A percentile compares a stretch with the other conserved stretches of the same genome.
These are phyloP conservation scores for Cyclotella baltica DNA, from an alignment of 108 stramenopile species.

Conservation along the genomic window DNA sequence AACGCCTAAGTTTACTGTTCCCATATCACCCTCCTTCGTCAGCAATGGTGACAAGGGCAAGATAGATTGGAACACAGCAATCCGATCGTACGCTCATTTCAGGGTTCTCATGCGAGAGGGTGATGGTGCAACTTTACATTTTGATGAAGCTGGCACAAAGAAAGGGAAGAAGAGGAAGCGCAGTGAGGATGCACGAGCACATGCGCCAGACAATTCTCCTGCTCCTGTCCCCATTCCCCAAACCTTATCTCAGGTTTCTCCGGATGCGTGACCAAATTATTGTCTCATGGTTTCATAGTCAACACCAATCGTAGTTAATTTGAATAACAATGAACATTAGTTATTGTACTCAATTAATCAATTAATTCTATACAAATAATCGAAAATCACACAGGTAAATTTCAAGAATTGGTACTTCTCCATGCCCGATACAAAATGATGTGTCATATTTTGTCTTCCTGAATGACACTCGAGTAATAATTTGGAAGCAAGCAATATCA, in stretches of 20 bases:
- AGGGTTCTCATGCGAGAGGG: slow-evolving; percentile 31
- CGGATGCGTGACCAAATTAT: background rate
- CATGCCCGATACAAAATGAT: too few species aligned
- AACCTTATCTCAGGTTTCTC: background rate
- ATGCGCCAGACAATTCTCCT: background rate
- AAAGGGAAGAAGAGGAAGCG: slow-evolving; percentile 17
- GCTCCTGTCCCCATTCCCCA: background rate
- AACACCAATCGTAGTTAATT: too few species aligned
- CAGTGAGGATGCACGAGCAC: background rate
- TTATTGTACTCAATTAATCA: too few species aligned
- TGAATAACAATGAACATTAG: too few species aligned
- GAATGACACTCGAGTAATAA: too few species aligned
- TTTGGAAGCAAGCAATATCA: too few species aligned
- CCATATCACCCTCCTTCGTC: slow-evolving; percentile 20
- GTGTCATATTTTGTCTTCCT: too few species aligned
- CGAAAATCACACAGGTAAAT: too few species aligned
- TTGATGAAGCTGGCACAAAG: slow-evolving; percentile 11
- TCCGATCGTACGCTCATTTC: slow-evolving; percentile 37
- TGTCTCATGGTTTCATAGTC: too few species aligned
- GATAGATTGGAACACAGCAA: slow-evolving; percentile 48
- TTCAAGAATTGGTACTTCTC: too few species aligned
- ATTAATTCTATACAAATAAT: too few species aligned
- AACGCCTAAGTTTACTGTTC: slow-evolving; percentile 29
- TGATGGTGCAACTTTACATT: slow-evolving; percentile 12
- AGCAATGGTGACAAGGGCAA: background rate